Conservation (phyloP, 1,284 basidiomycete species). For the Anthracocystis setariae region DNA sequence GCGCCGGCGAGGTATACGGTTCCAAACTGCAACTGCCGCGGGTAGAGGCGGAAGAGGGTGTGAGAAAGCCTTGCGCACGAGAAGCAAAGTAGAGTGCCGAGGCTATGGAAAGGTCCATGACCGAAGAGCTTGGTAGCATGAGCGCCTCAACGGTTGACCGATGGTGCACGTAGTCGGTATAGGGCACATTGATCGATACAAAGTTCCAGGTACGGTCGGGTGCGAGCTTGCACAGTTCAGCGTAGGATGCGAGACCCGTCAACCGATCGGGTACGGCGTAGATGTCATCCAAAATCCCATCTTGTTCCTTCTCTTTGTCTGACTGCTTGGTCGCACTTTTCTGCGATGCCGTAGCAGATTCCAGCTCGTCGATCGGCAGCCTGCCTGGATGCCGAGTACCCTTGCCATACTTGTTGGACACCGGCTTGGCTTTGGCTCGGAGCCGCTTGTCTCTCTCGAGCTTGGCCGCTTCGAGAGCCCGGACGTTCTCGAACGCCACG, state of each 20-base stretch:
- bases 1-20: constrained; percentile 77
- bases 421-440: constrained; percentile 7
- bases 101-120: constrained; percentile 79
- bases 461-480: constrained; percentile 70
- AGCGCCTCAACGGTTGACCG: constrained; percentile 18
- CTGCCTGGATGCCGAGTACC: neutral
- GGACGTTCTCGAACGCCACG: constrained; percentile 93
- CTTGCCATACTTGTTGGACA: constrained; percentile 3
- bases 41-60: neutral
- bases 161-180: constrained; percentile 72
- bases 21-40: no score
- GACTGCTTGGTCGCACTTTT: neutral
- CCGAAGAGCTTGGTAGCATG: constrained; percentile 52
- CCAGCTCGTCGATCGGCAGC: neutral
- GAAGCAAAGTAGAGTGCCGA: constrained; percentile 93
- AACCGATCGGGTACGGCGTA: constrained; percentile 84
- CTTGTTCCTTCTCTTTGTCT: constrained; percentile 4
- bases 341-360: neutral
- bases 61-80: constrained; percentile 70
- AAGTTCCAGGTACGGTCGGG: constrained; percentile 88
- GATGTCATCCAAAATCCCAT: constrained; percentile 67
- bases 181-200: constrained; percentile 86
- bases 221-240: constrained; percentile 78
- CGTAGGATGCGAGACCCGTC: constrained; percentile 80
- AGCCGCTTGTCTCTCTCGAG: constrained; percentile 53